Evolutionary conservation across 768 basidiomycete genomes (phyloP).

Genomic region (Pulveroboletus sp.): DNA sequence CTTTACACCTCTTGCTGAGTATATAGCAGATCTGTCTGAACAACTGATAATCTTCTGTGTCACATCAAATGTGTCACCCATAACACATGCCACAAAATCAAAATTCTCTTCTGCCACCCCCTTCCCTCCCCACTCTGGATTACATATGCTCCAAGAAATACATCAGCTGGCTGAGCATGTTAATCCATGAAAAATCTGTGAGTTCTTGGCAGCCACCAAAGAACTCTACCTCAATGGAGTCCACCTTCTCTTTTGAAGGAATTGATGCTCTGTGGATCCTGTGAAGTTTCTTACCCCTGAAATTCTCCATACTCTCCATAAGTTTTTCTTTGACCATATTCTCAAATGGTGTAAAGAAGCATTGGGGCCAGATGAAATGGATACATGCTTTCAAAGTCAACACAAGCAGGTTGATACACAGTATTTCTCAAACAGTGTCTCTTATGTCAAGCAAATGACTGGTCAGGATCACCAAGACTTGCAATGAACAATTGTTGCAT

Average conservation of each 20-base stretch:
- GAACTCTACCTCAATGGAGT: constrained; percentile 5
- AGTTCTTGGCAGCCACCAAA: constrained; percentile 23
- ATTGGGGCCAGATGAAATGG: background rate
- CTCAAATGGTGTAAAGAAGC: constrained; percentile 13
- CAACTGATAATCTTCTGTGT: constrained; percentile 12
- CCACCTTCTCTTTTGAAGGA: constrained; percentile 34
- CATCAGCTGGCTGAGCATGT: background rate
- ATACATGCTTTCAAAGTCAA: background rate
- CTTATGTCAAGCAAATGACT: constrained; percentile 39
- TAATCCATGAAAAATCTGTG: constrained; percentile 24
- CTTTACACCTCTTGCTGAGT: constrained; percentile 10
- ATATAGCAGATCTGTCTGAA: constrained; percentile 14
- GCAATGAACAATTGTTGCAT: constrained; percentile 32
- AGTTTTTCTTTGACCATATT: no score
- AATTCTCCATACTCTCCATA: constrained; percentile 5
- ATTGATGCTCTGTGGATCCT: constrained; percentile 34
- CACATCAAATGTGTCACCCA: constrained; percentile 8
- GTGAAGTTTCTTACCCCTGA: constrained; percentile 34
- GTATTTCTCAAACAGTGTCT: constrained; percentile 40
- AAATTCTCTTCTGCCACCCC: constrained; percentile 9
- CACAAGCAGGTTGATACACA: constrained; percentile 21
- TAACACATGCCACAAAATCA: constrained; percentile 6
- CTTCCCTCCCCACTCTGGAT: background rate
- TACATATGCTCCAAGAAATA: constrained; percentile 3
- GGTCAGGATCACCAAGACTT: constrained; percentile 38